Percentiles rank a stretch among this genome's conserved stretches.
Evolutionary conservation across 148 eudicot species (phyloP).

Genomic region (Camellia lanceoleosa): DNA sequence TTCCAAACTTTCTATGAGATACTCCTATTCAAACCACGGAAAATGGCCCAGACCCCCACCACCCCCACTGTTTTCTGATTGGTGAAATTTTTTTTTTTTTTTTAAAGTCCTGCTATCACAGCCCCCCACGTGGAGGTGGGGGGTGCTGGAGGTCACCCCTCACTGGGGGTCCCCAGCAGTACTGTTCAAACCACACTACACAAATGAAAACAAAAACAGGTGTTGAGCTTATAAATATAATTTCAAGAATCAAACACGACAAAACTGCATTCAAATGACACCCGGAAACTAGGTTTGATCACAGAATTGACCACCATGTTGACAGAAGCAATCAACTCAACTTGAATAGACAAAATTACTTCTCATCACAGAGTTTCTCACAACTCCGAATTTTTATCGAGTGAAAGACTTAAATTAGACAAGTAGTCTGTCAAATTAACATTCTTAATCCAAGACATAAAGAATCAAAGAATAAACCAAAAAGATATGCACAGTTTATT

Average conservation of each 20-base stretch:
- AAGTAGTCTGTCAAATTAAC: not conserved
- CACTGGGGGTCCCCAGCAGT: too few species aligned
- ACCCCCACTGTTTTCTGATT: too few species aligned
- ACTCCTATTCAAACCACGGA: too few species aligned
- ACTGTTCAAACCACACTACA: too few species aligned
- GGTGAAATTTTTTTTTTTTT: too few species aligned
- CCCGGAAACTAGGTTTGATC: not conserved
- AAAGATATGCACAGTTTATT: constrained; percentile 12
- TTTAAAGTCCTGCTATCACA: not conserved
- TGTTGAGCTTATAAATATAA: not conserved
- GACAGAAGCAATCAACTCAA: not conserved
- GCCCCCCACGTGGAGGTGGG: too few species aligned
- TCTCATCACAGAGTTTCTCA: not conserved
- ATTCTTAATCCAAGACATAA: not conserved
- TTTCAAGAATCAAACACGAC: not conserved
- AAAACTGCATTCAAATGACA: not conserved
- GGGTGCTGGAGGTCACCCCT: too few species aligned
- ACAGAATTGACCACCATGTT: not conserved
- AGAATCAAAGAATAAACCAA: constrained; percentile 14
- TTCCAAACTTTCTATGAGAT: not conserved
- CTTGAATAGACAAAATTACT: not conserved
- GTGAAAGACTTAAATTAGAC: not conserved
- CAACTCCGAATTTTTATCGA: not conserved
- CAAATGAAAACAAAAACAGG: not conserved
- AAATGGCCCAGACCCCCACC: too few species aligned